Conservation (phyloP, 1,284 basidiomycete genomes). For the Fomitiporia mediterranea region DNA sequence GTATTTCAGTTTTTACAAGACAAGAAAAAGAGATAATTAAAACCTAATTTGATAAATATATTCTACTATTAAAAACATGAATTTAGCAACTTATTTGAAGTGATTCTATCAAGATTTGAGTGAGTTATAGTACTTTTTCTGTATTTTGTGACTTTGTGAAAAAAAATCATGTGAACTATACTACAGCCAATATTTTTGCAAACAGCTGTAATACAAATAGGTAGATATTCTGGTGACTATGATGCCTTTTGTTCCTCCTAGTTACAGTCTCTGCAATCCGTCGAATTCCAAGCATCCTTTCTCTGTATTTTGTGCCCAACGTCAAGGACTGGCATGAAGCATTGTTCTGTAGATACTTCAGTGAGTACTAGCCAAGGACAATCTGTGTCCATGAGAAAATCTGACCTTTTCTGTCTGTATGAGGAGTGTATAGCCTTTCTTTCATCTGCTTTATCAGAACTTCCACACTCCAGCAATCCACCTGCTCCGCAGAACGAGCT, state of each 20-base stretch:
- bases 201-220: too few relatives aligned
- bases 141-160: too few relatives aligned
- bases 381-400: neutral
- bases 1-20: too few relatives aligned
- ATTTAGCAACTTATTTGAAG: too few relatives aligned
- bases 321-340: constrained; percentile 77
- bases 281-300: constrained; percentile 70
- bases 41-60: too few relatives aligned
- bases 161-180: too few relatives aligned
- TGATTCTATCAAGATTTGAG: too few relatives aligned
- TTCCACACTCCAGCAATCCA: constrained; percentile 55
- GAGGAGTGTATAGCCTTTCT: constrained; percentile 74
- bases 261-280: constrained; percentile 66
- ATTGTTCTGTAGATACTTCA: constrained; percentile 84
- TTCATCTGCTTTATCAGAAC: constrained; percentile 64
- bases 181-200: too few relatives aligned
- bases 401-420: neutral
- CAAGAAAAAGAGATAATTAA: too few relatives aligned
- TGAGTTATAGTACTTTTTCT: too few relatives aligned
- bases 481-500: constrained; percentile 65
- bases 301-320: constrained; percentile 84
- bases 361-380: constrained; percentile 31
- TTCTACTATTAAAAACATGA: too few relatives aligned
- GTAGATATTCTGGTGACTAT: too few relatives aligned
- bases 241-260: constrained; percentile 68